Percentiles rank a stretch among this genome's conserved stretches.
Evolutionary conservation across 164 flowering plant species (phyloP).

Genomic region (Hamamelis virginiana): DNA sequence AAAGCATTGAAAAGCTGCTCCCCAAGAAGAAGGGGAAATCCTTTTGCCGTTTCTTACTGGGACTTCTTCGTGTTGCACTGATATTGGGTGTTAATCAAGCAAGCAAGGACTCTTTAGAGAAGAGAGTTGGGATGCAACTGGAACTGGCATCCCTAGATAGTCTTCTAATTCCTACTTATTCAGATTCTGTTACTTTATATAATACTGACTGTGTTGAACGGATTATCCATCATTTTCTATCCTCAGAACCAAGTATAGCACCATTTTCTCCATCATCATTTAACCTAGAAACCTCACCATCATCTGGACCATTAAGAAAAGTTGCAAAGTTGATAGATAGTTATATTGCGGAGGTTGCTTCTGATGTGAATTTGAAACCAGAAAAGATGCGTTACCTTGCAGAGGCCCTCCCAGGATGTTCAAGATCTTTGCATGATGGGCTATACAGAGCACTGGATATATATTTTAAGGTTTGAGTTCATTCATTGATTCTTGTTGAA

Average conservation of each 20-base stretch:
- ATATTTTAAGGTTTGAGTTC: conserved; percentile 73
- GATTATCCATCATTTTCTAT: conserved; percentile 61
- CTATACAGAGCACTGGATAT: conserved; percentile 91
- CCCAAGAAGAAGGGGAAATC: conserved; percentile 80
- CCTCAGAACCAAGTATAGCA: conserved; percentile 43
- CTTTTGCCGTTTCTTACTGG: conserved; percentile 74
- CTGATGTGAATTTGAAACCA: conserved; percentile 87
- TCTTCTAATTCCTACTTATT: conserved; percentile 79
- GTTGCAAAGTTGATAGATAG: conserved; percentile 74
- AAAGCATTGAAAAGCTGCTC: conserved; percentile 63
- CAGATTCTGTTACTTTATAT: conserved; percentile 83
- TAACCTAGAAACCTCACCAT: conserved; percentile 56
- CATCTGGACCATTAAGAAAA: conserved; percentile 50
- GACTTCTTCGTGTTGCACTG: conserved; percentile 80
- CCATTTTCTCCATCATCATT: conserved; percentile 61
- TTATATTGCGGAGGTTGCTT: conserved; percentile 89
- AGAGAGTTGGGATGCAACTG: conserved; percentile 77
- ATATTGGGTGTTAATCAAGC: conserved; percentile 59
- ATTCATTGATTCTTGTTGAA: not conserved
- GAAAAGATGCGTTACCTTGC: conserved; percentile 70
- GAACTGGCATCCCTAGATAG: conserved; percentile 77
- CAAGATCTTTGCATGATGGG: conserved; percentile 89
- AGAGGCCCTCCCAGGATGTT: conserved; percentile 76
- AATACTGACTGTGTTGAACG: conserved; percentile 74
- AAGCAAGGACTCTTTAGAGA: conserved; percentile 68